These are phyloP conservation scores for Cryptomeria japonica DNA, from an alignment of 75 land plant genomes.

Conservation along the genomic window DNA sequence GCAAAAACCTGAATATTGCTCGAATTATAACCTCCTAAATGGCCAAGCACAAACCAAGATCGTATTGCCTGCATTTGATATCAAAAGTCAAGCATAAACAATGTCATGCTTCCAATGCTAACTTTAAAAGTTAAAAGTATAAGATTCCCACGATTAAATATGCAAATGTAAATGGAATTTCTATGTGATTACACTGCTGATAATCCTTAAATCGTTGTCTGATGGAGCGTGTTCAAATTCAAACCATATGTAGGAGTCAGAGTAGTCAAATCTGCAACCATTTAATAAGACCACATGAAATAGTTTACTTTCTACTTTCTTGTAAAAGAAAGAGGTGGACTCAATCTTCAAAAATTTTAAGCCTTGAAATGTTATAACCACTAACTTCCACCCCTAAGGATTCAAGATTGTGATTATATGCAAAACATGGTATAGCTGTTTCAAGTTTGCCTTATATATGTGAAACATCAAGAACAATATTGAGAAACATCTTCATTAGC, in stretches of 20 bases:
- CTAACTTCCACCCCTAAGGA: neutral
- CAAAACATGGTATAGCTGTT: neutral
- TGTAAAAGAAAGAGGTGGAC: neutral
- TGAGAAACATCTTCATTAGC: neutral
- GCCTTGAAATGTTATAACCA: neutral
- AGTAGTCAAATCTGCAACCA: slow-evolving; percentile 36
- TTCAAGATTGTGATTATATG: neutral
- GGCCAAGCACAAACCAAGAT: slow-evolving; percentile 44
- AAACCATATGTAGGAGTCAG: slow-evolving; percentile 34
- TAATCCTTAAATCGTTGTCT: slow-evolving; percentile 32
- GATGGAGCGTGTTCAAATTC: slow-evolving; percentile 37
- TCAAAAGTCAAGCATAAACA: neutral
- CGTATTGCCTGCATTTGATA: slow-evolving; percentile 28
- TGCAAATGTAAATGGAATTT: neutral
- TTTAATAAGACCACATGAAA: slow-evolving; percentile 2
- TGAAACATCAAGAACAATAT: neutral
- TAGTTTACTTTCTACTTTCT: neutral
- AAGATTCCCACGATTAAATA: neutral
- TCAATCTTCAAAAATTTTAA: neutral
- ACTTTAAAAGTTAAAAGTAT: neutral
- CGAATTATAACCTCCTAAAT: slow-evolving; percentile 39
- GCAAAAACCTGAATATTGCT: slow-evolving; percentile 40
- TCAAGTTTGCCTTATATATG: neutral
- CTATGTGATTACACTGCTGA: slow-evolving; percentile 30
- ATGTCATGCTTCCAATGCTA: neutral